Conservation (phyloP, 106 monocot genomes). For the Allium fistulosum region DNA sequence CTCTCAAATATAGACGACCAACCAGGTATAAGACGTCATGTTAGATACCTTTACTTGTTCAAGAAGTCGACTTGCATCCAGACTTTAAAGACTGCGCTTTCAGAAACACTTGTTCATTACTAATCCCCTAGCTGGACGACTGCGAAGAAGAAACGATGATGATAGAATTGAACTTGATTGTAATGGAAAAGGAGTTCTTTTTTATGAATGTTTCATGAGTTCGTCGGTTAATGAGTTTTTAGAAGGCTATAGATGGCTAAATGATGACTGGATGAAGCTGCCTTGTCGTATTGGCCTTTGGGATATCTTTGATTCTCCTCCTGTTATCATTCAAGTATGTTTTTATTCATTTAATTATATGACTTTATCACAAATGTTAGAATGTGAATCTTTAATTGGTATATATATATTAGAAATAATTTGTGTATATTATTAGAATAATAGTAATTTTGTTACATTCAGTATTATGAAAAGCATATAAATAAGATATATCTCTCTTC, state of each 20-base stretch:
- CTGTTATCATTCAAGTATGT: conserved; percentile 67
- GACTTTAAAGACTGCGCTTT: conserved; percentile 37
- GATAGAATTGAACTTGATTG: conserved; percentile 76
- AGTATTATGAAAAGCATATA: too few relatives aligned
- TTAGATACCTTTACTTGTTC: conserved; percentile 72
- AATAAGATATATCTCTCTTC: too few relatives aligned
- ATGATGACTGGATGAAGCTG: conserved; percentile 61
- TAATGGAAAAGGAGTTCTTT: conserved; percentile 63
- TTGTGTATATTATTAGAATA: too few relatives aligned
- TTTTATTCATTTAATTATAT: not conserved
- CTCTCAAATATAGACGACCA: conserved; percentile 93
- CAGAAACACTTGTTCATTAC: conserved; percentile 34
- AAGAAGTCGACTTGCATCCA: conserved; percentile 18
- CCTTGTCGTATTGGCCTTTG: conserved; percentile 35
- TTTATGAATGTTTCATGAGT: conserved; percentile 39
- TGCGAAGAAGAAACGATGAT: conserved; percentile 26
- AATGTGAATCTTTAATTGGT: too few relatives aligned
- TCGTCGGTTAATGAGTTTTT: conserved; percentile 48
- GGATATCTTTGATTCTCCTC: conserved; percentile 37
- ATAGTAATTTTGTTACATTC: too few relatives aligned
- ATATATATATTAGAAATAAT: too few relatives aligned
- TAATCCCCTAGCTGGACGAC: conserved; percentile 79
- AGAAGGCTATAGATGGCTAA: conserved; percentile 7
- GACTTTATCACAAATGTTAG: not conserved
- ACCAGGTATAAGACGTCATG: conserved; percentile 69